Percentiles rank a stretch among this genome's conserved stretches.
These are phyloP conservation scores for Trichosanthes cucumerina DNA, from an alignment of 306 rosid genomes.

Conservation along the genomic window DNA sequence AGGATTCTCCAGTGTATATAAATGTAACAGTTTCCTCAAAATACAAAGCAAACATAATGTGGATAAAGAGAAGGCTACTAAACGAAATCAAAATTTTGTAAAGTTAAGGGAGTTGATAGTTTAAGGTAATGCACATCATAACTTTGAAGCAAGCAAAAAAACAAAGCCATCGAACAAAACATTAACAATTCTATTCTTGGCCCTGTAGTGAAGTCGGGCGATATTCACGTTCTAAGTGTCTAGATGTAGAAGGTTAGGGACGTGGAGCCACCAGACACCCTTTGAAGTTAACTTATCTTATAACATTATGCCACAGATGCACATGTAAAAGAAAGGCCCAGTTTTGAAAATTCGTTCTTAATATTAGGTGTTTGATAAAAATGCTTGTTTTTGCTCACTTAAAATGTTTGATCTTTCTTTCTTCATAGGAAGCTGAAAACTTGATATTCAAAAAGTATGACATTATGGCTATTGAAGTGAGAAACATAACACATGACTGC, in stretches of 20 bases:
- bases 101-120: not conserved
- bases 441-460: not conserved
- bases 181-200: not conserved
- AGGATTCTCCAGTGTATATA: not conserved
- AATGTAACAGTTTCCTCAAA: not conserved
- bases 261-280: not conserved
- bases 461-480: not conserved
- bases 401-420: not conserved
- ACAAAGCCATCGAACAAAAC: not conserved
- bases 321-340: not conserved
- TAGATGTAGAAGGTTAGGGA: not conserved
- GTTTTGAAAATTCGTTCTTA: not conserved
- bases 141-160: not conserved
- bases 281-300: not conserved
- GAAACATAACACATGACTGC: not conserved
- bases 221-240: not conserved
- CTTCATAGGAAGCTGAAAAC: not conserved
- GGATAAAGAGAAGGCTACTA: not conserved
- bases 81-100: not conserved
- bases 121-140: not conserved
- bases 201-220: not conserved
- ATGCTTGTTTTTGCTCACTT: not conserved
- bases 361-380: not conserved
- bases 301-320: not conserved
- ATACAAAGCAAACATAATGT: not conserved